Evolutionary conservation across 371 early-diverging fungal genomes (phyloP), one percentile per base, ranked within the genome.

Genomic region (Zancudomyces culisetae): DNA sequence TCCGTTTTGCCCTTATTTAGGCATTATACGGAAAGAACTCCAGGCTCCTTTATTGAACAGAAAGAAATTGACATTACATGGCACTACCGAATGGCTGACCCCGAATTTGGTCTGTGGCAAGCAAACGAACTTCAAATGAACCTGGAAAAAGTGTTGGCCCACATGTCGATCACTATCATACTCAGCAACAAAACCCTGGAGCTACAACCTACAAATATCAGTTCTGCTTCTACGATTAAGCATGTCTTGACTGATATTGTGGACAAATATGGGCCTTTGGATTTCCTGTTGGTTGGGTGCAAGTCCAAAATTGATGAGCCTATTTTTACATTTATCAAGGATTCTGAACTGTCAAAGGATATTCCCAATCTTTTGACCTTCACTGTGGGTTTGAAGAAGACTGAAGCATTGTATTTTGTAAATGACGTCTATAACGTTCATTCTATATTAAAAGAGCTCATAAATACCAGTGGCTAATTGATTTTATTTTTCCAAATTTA

Each of bases 311-410:
- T 87, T 12, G 97, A 94, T 64, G 97, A 96, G 55, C 76, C 74
- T 18, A 80, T 93, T 21, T 94, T 91, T 52, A 62, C 75, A 1
- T 73, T 76, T 42, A 66, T 94, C 19, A 80, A 79, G 27, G 74
- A 77, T 12, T 26, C 28, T 15, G 20, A 21, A n/a, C 55, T 72
- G 74, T 20, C 54, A 54, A 0, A 70, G 26, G 53, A 61, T 50
- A 54, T 58, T 39, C 18, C 74, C 0, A 63, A 75, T 50, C 60
- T 75, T 23, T 74, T 83, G 51, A 93, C 91, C 13, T 75, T 82
- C 49, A 96, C 95, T 0, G 95, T 96, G 3, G 97, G 95, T 13
- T 88, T 90, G 71, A 96, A 96, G 60, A 84, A 84, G 62, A 91
- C 97, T 0, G 90, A 90, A 56, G 95, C 97, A 29, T 77, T 76